These are phyloP conservation scores for Psidium guajava DNA, from an alignment of 345 rosid genomes.

Conservation along the genomic window DNA sequence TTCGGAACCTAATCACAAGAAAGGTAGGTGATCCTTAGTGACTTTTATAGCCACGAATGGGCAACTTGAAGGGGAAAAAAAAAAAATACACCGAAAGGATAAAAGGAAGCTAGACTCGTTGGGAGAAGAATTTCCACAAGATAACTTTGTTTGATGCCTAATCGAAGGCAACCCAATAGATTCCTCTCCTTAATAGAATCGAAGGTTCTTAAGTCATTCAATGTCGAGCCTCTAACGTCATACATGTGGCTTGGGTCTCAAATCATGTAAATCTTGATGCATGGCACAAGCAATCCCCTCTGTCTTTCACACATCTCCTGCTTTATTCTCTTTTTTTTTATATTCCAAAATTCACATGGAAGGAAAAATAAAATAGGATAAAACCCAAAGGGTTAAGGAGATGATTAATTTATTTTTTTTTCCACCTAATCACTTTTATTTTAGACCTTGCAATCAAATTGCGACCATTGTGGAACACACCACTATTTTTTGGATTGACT, in stretches of 20 bases:
- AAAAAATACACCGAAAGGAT: background rate
- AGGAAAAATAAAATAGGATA: background rate
- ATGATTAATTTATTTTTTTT: background rate
- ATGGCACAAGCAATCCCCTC: background rate
- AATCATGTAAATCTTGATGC: background rate
- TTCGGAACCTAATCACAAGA: background rate
- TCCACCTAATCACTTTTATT: background rate
- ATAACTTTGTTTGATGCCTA: background rate
- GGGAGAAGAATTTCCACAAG: background rate
- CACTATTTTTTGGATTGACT: background rate
- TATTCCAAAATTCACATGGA: background rate
- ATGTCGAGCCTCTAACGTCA: background rate
- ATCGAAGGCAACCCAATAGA: background rate
- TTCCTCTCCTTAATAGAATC: background rate
- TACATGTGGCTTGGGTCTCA: background rate
- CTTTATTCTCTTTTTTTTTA: background rate
- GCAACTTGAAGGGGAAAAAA: background rate
- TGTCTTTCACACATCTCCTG: background rate
- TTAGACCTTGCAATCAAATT: background rate
- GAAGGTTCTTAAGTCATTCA: background rate
- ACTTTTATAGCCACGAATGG: background rate
- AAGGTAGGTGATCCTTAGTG: background rate
- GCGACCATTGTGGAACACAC: background rate
- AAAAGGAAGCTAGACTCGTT: background rate
- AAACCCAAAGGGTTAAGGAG: background rate